Conservation (phyloP, 2,329 filamentous ascomycete genomes). For the Calonectria pseudoturangicola region DNA sequence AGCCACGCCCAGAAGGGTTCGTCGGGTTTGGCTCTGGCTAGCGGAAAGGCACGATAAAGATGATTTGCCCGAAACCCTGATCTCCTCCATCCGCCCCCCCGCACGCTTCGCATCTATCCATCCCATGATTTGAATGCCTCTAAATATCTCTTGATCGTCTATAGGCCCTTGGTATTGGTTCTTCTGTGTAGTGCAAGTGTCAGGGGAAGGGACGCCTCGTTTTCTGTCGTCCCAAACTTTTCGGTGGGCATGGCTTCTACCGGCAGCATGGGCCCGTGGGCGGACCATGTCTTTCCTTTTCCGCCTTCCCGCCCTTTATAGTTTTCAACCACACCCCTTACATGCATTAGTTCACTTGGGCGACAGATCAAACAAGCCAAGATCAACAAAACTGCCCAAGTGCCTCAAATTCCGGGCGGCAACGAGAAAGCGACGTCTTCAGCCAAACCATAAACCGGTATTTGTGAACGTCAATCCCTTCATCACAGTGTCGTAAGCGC, state of each 20-base stretch:
- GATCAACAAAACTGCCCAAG: slow-evolving; percentile 43
- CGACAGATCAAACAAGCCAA: slow-evolving; percentile 42
- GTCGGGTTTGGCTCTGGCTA: slow-evolving; percentile 23
- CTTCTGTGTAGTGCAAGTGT: slow-evolving; percentile 6
- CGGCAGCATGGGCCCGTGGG: slow-evolving; percentile 47
- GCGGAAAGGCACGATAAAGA: slow-evolving; percentile 21
- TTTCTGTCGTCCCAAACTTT: slow-evolving; percentile 34
- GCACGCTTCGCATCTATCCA: slow-evolving; percentile 25
- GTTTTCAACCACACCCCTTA: slow-evolving; percentile 30
- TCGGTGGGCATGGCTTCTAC: slow-evolving; percentile 39
- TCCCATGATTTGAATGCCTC: slow-evolving; percentile 15
- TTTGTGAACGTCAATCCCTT: slow-evolving; percentile 24
- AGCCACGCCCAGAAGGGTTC: slow-evolving; percentile 27
- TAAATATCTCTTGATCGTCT: slow-evolving; percentile 38
- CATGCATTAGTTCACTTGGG: slow-evolving; percentile 46
- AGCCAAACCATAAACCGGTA: slow-evolving; percentile 28
- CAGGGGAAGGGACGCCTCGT: slow-evolving; percentile 18
- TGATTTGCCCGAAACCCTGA: slow-evolving; percentile 29
- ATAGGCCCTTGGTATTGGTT: slow-evolving; percentile 3
- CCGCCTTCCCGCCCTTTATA: slow-evolving; percentile 32
- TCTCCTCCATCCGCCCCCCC: slow-evolving; percentile 23
- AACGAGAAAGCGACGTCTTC: slow-evolving; percentile 28
- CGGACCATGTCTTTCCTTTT: slow-evolving; percentile 46
- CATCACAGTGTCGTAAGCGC: background rate
- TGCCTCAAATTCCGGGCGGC: slow-evolving; percentile 35